Evolutionary conservation across 768 basidiomycete species (phyloP).

Genomic region (Lentinula sp.): DNA sequence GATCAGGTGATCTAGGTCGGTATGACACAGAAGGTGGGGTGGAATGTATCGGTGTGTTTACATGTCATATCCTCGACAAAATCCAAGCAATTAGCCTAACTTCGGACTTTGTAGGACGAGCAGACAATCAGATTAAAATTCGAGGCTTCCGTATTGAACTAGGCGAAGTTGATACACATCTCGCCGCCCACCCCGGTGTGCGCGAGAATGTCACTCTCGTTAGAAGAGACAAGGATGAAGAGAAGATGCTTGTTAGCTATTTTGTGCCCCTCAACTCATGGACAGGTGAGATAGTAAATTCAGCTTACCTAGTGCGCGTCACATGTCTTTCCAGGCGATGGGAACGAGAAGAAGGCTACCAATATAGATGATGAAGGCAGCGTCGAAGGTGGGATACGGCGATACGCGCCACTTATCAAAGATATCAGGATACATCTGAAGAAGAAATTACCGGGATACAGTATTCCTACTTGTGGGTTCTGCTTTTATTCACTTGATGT

Average conservation of each 20-base stretch:
- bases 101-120: slow-evolving; percentile 53
- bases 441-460: slow-evolving; percentile 94
- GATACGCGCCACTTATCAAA: slow-evolving; percentile 84
- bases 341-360: slow-evolving; percentile 55
- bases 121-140: slow-evolving; percentile 99
- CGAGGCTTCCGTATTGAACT: slow-evolving; percentile 98
- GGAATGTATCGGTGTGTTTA: slow-evolving; percentile 58
- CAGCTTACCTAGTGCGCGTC: slow-evolving; percentile 25
- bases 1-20: slow-evolving; percentile 93
- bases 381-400: slow-evolving; percentile 69
- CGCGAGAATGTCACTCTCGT: slow-evolving; percentile 99
- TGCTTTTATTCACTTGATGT: neutral
- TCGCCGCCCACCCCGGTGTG: slow-evolving; percentile 87
- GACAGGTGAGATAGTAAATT: neutral
- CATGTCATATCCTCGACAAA: neutral
- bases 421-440: slow-evolving; percentile 93
- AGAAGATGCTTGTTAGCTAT: slow-evolving; percentile 97
- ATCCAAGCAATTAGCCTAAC: neutral
- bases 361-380: slow-evolving; percentile 36
- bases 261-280: slow-evolving; percentile 61
- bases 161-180: slow-evolving; percentile 95
- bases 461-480: slow-evolving; percentile 78
- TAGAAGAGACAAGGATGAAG: slow-evolving; percentile 95
- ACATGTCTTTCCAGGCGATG: slow-evolving; percentile 60
- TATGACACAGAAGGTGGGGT: slow-evolving; percentile 90